phyloP scores from a whole-genome alignment of 208 protist species.

The Leishmania aethiopica region DNA sequence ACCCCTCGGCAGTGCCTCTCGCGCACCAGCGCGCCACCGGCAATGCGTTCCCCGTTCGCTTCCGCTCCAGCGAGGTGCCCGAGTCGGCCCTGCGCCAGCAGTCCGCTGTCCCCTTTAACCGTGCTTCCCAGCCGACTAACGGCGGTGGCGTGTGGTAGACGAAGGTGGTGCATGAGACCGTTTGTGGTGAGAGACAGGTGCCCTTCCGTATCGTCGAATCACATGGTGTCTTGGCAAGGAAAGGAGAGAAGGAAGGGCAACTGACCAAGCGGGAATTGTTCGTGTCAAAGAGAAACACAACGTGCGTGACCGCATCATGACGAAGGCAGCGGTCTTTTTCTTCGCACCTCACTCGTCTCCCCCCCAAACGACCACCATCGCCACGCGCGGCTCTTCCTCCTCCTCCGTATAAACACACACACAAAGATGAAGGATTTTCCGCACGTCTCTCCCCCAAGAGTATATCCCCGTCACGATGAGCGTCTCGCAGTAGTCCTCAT shows the following conservation, averaged over 20 bases:
- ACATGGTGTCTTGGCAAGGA: background rate
- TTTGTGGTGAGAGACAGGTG: background rate
- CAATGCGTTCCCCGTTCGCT: slow-evolving; percentile 26
- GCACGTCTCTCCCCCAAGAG: background rate
- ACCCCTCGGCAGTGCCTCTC: slow-evolving; percentile 30
- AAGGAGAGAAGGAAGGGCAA: background rate
- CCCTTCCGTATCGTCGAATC: background rate
- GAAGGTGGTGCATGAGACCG: background rate
- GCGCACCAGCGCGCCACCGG: slow-evolving; percentile 18
- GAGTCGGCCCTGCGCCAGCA: slow-evolving; percentile 31
- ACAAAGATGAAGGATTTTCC: background rate
- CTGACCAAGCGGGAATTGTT: background rate
- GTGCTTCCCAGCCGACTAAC: slow-evolving; percentile 34
- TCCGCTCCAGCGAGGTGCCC: slow-evolving; percentile 27
- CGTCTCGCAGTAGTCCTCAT: background rate
- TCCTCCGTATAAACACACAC: background rate
- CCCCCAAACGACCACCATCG: background rate
- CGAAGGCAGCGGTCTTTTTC: background rate
- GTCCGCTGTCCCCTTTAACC: slow-evolving; percentile 32
- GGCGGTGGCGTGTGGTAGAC: slow-evolving; percentile 53
- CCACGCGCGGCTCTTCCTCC: background rate
- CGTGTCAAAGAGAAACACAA: background rate
- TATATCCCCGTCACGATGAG: background rate
- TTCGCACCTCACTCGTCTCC: background rate
- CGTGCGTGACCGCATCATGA: background rate